A percentile compares a stretch with the other conserved stretches of the same genome.
phyloP scores from a whole-genome alignment of 2,329 filamentous ascomycete species.

The Periglandula ipomoeae region DNA sequence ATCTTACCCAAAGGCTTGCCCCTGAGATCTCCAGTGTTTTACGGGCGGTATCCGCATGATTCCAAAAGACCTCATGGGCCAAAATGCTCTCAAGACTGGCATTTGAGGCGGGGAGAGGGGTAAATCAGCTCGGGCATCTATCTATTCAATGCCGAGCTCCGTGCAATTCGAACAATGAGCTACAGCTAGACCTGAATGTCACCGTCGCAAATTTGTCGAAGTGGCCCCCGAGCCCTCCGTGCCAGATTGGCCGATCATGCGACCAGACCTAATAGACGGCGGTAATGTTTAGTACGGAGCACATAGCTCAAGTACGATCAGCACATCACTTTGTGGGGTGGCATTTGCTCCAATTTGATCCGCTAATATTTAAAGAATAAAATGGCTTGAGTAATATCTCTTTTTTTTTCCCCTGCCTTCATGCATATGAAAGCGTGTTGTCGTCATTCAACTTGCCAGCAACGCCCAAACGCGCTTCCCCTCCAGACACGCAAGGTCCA shows the following conservation, averaged over 20 bases:
- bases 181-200: not conserved
- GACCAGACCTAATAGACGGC: not conserved
- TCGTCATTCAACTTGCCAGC: constrained; percentile 60
- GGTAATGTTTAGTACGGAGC: not conserved
- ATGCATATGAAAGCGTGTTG: constrained; percentile 57
- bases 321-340: not conserved
- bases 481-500: constrained; percentile 65
- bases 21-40: not conserved
- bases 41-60: not conserved
- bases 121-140: too few species aligned
- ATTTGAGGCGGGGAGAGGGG: too few species aligned
- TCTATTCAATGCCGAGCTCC: not conserved
- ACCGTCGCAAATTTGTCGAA: not conserved
- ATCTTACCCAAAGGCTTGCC: not conserved
- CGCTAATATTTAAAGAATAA: too few species aligned
- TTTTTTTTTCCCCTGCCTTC: not conserved
- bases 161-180: not conserved
- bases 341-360: not conserved
- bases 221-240: not conserved
- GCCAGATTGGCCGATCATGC: not conserved
- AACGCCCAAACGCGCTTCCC: constrained; percentile 54
- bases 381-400: not conserved
- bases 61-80: not conserved
- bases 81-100: not conserved
- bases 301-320: not conserved